Percentiles rank a stretch among this genome's conserved stretches.
phyloP scores from a whole-genome alignment of 2,329 filamentous ascomycete species.

The Fusarium stilboides region DNA sequence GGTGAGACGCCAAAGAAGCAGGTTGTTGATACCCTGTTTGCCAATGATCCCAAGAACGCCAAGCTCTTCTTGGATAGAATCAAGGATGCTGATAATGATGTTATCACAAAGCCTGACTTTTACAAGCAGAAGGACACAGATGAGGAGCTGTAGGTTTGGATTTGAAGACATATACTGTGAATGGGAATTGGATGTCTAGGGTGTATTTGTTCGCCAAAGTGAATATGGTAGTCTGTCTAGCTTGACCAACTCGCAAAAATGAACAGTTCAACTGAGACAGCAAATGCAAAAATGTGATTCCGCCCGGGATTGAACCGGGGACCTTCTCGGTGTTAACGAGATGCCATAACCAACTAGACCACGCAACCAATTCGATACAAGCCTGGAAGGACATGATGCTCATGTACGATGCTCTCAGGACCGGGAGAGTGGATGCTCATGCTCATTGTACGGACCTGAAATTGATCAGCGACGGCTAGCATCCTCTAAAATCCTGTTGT shows the following conservation, averaged over 20 bases:
- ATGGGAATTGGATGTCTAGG: too few species aligned
- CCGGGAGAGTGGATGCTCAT: too few species aligned
- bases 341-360: background rate
- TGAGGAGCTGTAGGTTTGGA: conserved; percentile 9
- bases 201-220: too few species aligned
- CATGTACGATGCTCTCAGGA: too few species aligned
- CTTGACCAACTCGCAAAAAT: background rate
- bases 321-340: background rate
- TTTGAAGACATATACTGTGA: too few species aligned
- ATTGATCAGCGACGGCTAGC: too few species aligned
- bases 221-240: background rate
- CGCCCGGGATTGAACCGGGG: background rate
- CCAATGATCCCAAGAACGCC: conserved; percentile 71
- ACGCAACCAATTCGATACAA: too few species aligned
- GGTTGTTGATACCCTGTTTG: conserved; percentile 77
- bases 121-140: background rate
- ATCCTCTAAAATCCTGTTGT: too few species aligned
- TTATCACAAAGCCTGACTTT: conserved; percentile 59
- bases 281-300: background rate
- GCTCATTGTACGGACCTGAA: too few species aligned
- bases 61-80: conserved; percentile 75
- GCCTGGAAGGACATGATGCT: too few species aligned
- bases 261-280: background rate
- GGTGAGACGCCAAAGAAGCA: conserved; percentile 78
- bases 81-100: conserved; percentile 73